These are phyloP conservation scores for Ceratobasidium papillatum DNA, from an alignment of 1,284 basidiomycete genomes.

Conservation along the genomic window DNA sequence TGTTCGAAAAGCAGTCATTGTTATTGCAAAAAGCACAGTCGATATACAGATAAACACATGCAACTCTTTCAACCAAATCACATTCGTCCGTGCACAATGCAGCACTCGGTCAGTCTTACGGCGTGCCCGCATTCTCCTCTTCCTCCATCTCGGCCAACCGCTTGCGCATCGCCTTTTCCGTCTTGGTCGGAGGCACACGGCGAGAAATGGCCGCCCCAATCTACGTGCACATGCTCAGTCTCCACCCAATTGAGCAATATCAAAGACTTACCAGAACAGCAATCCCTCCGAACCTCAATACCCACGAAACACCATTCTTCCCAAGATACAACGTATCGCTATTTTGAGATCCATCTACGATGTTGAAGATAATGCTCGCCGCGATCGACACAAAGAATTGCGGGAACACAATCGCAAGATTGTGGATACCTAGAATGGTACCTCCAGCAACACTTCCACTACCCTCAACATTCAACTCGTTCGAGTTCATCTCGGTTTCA, in stretches of 20 bases:
- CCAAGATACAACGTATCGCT: conserved; percentile 65
- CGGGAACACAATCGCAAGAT: conserved; percentile 91
- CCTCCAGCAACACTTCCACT: conserved; percentile 81
- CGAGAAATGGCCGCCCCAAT: conserved; percentile 77
- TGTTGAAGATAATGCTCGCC: conserved; percentile 85
- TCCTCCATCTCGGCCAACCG: conserved; percentile 81
- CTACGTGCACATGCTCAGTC: conserved; percentile 48
- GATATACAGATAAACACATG: conserved; percentile 9
- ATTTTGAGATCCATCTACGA: conserved; percentile 64
- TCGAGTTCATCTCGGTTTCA: conserved; percentile 40
- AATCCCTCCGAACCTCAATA: conserved; percentile 89
- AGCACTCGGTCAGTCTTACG: conserved; percentile 5
- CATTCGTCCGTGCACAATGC: neutral
- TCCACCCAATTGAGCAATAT: neutral
- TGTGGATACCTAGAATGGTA: conserved; percentile 94
- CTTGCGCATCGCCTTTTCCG: conserved; percentile 86
- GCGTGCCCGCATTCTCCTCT: conserved; percentile 55
- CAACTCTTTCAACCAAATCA: neutral
- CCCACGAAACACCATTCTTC: conserved; percentile 92
- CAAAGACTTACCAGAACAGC: conserved; percentile 69
- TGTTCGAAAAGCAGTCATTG: neutral
- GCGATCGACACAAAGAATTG: conserved; percentile 93
- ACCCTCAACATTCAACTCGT: conserved; percentile 52
- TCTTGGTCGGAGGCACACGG: conserved; percentile 83
- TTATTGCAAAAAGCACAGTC: neutral